Evolutionary conservation across 495 filamentous ascomycete genomes (phyloP), one percentile per base, ranked within the genome.

Genomic region (Tuber umbilicatum): DNA sequence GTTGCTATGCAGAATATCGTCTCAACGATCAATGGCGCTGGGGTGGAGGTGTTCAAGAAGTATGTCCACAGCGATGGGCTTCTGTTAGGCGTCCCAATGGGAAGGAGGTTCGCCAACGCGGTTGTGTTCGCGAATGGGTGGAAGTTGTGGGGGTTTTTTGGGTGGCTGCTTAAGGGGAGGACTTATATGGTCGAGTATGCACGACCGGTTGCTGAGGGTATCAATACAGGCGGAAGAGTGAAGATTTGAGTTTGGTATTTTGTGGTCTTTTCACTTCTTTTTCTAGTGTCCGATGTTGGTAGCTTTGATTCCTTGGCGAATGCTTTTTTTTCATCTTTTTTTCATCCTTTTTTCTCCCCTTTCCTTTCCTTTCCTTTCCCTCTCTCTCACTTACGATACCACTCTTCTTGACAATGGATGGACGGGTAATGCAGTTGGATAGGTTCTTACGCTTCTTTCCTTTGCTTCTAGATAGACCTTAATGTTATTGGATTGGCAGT

Each of bases 91-190:
- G 86, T 89, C 69, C 88, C 89, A 0, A 85, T 90, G 74, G 89
- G 89, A 0, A 80, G 76, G 50, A 84, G 80, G 47, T 85, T 81
- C 19, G 76, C n/a, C 37, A 78, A 84, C 69, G 88, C 88, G 7
- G 87, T 90, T 16, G 89, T 87, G 7, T 83, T 85, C 41, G 75
- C 86, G 1, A 81, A 84, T 41, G 87, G 88, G 1, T 88, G 81
- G 77, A 79, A 76, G 73, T 9, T 89, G 70, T 89, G 88, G 43
- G 86, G 88, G 23, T 84, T 85, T 50, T 50, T 88, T 73, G 86
- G 87, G 3, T 88, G 86, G 84, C 73, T 86, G 73, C 78, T 88
- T 31, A 91, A 91, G 82, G 88, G 87, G 17, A 84, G 86, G 74
- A 85, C 87, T 73, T 90, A 88, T 69, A 84, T 84, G 74, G 37